A percentile compares a stretch with the other conserved stretches of the same genome.
Conservation (phyloP, 1,139 yeast genomes). For the Magnusiomyces tetraspermus region DNA sequence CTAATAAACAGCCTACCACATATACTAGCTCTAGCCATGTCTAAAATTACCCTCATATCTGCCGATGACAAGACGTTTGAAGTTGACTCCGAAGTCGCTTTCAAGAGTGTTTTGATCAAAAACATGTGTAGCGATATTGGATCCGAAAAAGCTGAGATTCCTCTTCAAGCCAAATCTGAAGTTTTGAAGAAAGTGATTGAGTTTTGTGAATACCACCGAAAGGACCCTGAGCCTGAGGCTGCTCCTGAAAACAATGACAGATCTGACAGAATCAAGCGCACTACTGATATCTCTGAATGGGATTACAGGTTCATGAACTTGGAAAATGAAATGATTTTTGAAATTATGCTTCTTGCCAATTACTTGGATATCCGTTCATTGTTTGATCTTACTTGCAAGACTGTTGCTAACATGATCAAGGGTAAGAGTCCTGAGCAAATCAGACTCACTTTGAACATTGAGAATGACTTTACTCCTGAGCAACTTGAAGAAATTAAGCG, state of each 20-base stretch:
- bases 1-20: no score
- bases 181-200: conserved; percentile 86
- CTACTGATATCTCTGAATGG: conserved; percentile 68
- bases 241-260: background rate
- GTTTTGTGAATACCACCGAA: conserved; percentile 95
- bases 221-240: conserved; percentile 35
- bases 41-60: background rate
- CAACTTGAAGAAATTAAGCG: conserved; percentile 96
- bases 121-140: conserved; percentile 74
- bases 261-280: conserved; percentile 33
- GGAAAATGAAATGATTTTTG: conserved; percentile 96
- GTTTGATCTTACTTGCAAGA: conserved; percentile 90
- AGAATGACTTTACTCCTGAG: conserved; percentile 92
- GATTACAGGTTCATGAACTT: conserved; percentile 90
- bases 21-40: no score
- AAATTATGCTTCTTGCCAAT: conserved; percentile 90
- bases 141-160: conserved; percentile 58
- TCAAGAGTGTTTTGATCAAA: conserved; percentile 75
- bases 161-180: conserved; percentile 50
- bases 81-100: conserved; percentile 54
- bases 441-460: conserved; percentile 88
- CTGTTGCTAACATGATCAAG: conserved; percentile 95
- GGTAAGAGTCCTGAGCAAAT: conserved; percentile 94
- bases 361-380: conserved; percentile 87
- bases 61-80: background rate